These are phyloP conservation scores for Daldinia decipiens DNA, from an alignment of 495 filamentous ascomycete species.

Conservation along the genomic window DNA sequence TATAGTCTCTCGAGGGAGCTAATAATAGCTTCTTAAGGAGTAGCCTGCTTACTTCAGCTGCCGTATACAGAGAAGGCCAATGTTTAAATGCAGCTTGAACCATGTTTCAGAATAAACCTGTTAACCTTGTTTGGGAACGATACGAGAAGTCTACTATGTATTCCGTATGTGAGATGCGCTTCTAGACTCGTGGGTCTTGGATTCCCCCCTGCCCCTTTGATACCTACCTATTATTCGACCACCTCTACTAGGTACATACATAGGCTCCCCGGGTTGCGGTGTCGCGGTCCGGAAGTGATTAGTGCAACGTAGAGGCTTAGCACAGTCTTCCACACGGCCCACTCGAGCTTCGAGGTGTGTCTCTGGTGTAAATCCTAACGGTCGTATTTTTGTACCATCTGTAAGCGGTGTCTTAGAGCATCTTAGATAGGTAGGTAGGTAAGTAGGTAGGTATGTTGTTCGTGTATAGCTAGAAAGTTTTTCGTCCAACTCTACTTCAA, in stretches of 20 bases:
- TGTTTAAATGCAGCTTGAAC: slow-evolving; percentile 32
- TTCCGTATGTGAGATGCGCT: too few relatives aligned
- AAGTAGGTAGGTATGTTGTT: slow-evolving; percentile 1
- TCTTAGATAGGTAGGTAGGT: too few relatives aligned
- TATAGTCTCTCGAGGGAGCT: slow-evolving; percentile 13
- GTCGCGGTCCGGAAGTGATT: neutral
- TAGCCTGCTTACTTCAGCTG: slow-evolving; percentile 13
- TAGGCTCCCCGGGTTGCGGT: neutral
- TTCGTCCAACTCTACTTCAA: slow-evolving; percentile 16
- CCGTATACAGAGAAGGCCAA: slow-evolving; percentile 11
- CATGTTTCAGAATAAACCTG: slow-evolving; percentile 41
- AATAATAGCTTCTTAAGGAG: slow-evolving; percentile 33
- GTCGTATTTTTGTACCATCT: neutral
- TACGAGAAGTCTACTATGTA: slow-evolving; percentile 31
- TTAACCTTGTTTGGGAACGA: slow-evolving; percentile 31
- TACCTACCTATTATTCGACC: slow-evolving; percentile 10
- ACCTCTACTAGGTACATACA: neutral
- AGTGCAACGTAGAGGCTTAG: slow-evolving; percentile 31
- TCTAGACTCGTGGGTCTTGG: slow-evolving; percentile 25
- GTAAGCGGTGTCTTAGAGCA: slow-evolving; percentile 1
- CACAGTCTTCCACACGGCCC: slow-evolving; percentile 28
- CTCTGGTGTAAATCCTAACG: neutral
- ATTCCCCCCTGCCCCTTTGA: slow-evolving; percentile 15
- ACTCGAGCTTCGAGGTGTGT: neutral
- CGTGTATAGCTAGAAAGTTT: slow-evolving; percentile 13